These are phyloP conservation scores for Psilocybe mexicana DNA, from an alignment of 1,284 basidiomycete genomes.

Conservation along the genomic window DNA sequence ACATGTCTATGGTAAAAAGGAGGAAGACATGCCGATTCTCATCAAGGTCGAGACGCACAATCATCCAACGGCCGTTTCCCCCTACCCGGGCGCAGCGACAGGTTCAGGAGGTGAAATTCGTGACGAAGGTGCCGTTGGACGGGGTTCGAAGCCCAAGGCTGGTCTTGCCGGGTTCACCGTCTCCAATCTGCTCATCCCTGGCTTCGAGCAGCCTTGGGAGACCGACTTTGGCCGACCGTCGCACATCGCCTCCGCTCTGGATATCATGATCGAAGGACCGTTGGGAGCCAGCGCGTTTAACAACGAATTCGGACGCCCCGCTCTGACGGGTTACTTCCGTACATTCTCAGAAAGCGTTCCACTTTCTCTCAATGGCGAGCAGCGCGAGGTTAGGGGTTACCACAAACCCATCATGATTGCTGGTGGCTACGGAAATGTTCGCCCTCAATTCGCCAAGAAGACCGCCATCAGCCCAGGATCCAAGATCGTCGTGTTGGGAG, in stretches of 20 bases:
- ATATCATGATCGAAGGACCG: constrained; percentile 98
- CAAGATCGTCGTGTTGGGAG: constrained; percentile 93
- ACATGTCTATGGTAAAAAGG: constrained; percentile 53
- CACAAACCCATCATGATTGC: constrained; percentile 99
- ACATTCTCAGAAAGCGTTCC: constrained; percentile 82
- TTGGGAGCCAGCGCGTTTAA: constrained; percentile 96
- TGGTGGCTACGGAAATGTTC: constrained; percentile 93
- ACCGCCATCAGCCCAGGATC: constrained; percentile 74
- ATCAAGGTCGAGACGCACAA: constrained; percentile 99
- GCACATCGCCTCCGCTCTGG: constrained; percentile 91
- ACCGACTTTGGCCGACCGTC: constrained; percentile 85
- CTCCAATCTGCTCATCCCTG: constrained; percentile 93
- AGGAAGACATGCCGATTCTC: constrained; percentile 87
- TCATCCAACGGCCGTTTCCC: constrained; percentile 98
- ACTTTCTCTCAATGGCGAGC: constrained; percentile 39
- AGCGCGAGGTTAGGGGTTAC: constrained; percentile 84
- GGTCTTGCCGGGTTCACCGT: constrained; percentile 93
- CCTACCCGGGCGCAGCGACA: constrained; percentile 96
- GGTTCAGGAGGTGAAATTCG: constrained; percentile 98
- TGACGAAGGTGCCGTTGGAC: constrained; percentile 95
- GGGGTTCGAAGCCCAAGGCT: constrained; percentile 96
- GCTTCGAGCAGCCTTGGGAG: constrained; percentile 90
- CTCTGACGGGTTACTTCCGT: constrained; percentile 83
- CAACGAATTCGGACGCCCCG: constrained; percentile 97
- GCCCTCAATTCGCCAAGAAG: constrained; percentile 80